Evolutionary conservation across 2,329 filamentous ascomycete species (phyloP).

Genomic region (Paraphaeosphaeria minitans): DNA sequence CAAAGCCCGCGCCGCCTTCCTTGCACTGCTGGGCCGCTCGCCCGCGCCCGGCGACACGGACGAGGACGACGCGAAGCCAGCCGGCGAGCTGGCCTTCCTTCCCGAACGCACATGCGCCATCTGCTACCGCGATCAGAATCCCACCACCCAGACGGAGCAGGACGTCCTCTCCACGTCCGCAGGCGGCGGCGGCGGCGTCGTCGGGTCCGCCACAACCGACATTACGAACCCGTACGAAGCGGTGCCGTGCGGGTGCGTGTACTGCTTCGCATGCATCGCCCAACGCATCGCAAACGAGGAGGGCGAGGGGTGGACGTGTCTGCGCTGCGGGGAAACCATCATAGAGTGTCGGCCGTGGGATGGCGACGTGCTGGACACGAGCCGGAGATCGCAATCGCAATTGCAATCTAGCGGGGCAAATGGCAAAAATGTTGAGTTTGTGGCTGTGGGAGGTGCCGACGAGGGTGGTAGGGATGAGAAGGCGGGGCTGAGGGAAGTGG

Average conservation of each 20-base stretch:
- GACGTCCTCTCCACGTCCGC: conserved; percentile 70
- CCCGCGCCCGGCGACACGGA: conserved; percentile 54
- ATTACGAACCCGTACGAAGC: conserved; percentile 96
- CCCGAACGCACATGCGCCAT: conserved; percentile 95
- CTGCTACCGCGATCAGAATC: conserved; percentile 93
- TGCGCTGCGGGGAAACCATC: conserved; percentile 83
- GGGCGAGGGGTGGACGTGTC: conserved; percentile 89
- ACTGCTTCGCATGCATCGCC: conserved; percentile 95
- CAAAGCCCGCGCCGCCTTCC: conserved; percentile 66
- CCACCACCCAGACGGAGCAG: conserved; percentile 66
- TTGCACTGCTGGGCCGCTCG: conserved; percentile 55
- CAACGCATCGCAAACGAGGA: conserved; percentile 89
- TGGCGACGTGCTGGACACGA: conserved; percentile 77
- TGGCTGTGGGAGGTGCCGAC: conserved; percentile 29
- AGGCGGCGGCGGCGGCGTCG: conserved; percentile 73
- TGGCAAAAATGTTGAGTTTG: conserved; percentile 36
- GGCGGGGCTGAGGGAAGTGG: conserved; percentile 31
- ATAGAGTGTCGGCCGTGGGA: conserved; percentile 89
- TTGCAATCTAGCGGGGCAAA: conserved; percentile 20
- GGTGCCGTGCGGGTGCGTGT: conserved; percentile 86
- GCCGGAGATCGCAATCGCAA: conserved; percentile 6
- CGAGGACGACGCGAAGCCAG: conserved; percentile 52
- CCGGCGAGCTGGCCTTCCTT: conserved; percentile 80
- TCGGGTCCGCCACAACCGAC: conserved; percentile 88
- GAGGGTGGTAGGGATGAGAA: conserved; percentile 19